A percentile compares a stretch with the other conserved stretches of the same genome.
phyloP scores from a whole-genome alignment of 179 eudicot genomes.

The Heliamphora pulchella region DNA sequence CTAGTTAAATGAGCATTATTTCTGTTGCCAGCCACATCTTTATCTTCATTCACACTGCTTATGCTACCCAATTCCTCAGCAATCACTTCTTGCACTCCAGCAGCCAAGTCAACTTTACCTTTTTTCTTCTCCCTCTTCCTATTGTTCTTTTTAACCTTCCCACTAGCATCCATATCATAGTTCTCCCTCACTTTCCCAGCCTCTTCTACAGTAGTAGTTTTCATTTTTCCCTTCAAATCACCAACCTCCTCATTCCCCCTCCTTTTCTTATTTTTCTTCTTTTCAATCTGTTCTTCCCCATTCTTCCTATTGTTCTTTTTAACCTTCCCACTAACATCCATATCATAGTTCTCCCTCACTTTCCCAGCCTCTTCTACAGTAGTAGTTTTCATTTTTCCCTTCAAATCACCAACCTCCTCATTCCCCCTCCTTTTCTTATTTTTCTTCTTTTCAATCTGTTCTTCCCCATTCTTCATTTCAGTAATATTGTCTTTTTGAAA shows the following conservation, averaged over 20 bases:
- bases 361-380: too few relatives aligned
- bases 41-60: not conserved
- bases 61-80: not conserved
- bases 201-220: not conserved
- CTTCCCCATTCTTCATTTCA: not conserved
- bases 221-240: not conserved
- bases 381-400: too few relatives aligned
- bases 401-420: too few relatives aligned
- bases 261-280: not conserved
- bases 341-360: too few relatives aligned
- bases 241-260: not conserved
- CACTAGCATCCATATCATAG: not conserved
- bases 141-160: not conserved
- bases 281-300: too few relatives aligned
- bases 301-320: too few relatives aligned
- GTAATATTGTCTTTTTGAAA: not conserved
- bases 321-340: too few relatives aligned
- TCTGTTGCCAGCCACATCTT: not conserved
- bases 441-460: not conserved
- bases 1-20: not conserved
- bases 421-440: not conserved
- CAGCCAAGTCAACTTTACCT: not conserved
- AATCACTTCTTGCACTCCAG: not conserved
- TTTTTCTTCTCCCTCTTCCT: slow-evolving; percentile 5
- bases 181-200: not conserved